Evolutionary conservation across 805 yeast species (phyloP), one percentile per base, ranked within the genome.

Genomic region (Priceomyces melissophilus): DNA sequence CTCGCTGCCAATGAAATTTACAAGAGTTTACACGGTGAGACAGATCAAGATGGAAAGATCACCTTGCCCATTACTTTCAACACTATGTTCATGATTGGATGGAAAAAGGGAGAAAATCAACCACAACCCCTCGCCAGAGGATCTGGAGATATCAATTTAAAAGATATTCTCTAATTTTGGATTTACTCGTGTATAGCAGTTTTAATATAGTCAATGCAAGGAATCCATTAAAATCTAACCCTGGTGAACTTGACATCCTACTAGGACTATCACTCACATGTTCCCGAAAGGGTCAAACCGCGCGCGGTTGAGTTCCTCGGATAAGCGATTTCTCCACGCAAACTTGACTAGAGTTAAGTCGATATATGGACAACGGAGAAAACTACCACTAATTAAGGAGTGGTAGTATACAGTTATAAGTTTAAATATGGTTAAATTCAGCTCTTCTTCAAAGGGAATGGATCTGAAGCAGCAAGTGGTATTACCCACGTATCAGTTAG

Each of bases 31-130:
- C 91, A 87, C 57, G 89, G 88, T 2, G 83, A 81, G 36, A 58
- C 58, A 4, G 86, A 77, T 44, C 65, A 62, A 2, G 48, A 65
- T 11, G 78, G 72, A 2, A 38, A 48, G 5, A 68, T 49, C 52
- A 65, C 79, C 0, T 57, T 87, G n/a, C 95, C 95, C 1, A 89
- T 87, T 8, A 87, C 95, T 0, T 87, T 78, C 62, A 67, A 87
- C 45, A 77, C 87, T 40, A 78, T 87, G 17, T 84, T 82, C 57
- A 82, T 87, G 88, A 84, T 87, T 55, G 96, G 95, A 2, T 87
- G 96, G 96, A 87, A 85, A 58, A 80, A 82, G 48, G 75, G 86
- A 40, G 76, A 77, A 5, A 56, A 62, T 37, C 87, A 85, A 56
- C 88, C 90, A 2, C 67, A 81, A 55, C 91, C 95, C 1, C 71